Evolutionary conservation across 257 asterid genomes (phyloP), one percentile per base, ranked within the genome.

Genomic region (Parsonsia alboflavescens): DNA sequence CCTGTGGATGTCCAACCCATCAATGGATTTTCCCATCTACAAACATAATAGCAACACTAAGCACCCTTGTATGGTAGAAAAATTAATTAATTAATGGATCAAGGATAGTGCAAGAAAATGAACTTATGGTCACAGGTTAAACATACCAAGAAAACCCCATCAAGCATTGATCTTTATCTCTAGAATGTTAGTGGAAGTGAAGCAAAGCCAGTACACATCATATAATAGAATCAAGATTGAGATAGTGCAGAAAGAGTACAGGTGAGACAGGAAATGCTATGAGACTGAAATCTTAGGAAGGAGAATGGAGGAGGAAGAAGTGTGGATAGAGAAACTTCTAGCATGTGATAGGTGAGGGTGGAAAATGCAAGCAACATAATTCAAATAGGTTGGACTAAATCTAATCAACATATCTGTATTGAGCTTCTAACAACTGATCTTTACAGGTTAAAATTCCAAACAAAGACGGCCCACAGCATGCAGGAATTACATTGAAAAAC

Each of bases 1-100:
- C 99, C 99, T 0, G 99, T 95, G 69, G 99, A 95, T 70, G 99
- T 95, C 99, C 99, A 95, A 46, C 99, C 97, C 98, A 95, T 95
- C 84, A 95, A 85, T 39, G 99, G 99, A 83, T 95, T 95, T 86
- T 95, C 99, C 99, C 99, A 92, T 79, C 99, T 91, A 74, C 83
- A 75, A 71, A 63, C 36, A 76, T n/a, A 66, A 66, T 65, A 77
- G 64, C 36, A 75, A 81, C 50, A 73, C 71, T 39, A 76, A 33
- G 70, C 28, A 30, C 50, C 56, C 21, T 71, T 46, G 11, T 57
- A 69, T 46, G 49, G 67, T 57, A 24, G 53, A 57, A 11, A n/a
- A n/a, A n/a, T n/a, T 63, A 36, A 21, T 45, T 71, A 71, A 79
- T 42, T 49, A 45, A 39, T 26, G 30, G 22, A 12, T 45, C 7